A percentile compares a stretch with the other conserved stretches of the same genome.
phyloP scores from a whole-genome alignment of 2,329 filamentous ascomycete species.

The Lachnellula arida region DNA sequence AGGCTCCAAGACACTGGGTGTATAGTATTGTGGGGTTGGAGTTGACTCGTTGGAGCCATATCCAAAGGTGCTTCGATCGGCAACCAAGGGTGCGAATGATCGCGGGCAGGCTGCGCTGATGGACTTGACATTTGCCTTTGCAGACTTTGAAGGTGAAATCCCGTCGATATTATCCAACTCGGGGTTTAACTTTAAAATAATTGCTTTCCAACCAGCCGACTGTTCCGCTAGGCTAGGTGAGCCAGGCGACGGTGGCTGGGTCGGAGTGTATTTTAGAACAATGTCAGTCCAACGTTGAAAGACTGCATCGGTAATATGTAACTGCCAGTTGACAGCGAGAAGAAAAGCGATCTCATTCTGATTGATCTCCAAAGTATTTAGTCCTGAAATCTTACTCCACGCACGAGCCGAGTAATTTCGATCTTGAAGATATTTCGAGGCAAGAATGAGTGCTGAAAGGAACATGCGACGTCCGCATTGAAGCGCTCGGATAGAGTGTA shows the following conservation, averaged over 20 bases:
- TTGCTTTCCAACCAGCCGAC: constrained; percentile 49
- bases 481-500: constrained; percentile 69
- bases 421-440: constrained; percentile 97
- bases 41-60: constrained; percentile 39
- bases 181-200: constrained; percentile 53
- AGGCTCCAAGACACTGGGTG: constrained; percentile 49
- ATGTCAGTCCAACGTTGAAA: constrained; percentile 95
- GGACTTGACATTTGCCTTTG: constrained; percentile 20
- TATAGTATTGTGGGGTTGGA: constrained; percentile 38
- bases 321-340: constrained; percentile 83
- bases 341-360: constrained; percentile 94
- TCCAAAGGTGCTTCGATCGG: constrained; percentile 34
- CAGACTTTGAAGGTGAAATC: constrained; percentile 36
- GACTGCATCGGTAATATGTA: constrained; percentile 84
- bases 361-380: constrained; percentile 91
- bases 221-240: constrained; percentile 25
- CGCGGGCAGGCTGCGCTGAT: constrained; percentile 17
- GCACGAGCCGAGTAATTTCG: constrained; percentile 95
- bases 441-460: constrained; percentile 85
- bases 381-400: constrained; percentile 99
- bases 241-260: constrained; percentile 52
- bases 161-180: constrained; percentile 55
- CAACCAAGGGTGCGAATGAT: constrained; percentile 41
- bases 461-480: constrained; percentile 98
- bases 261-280: constrained; percentile 70